phyloP scores from a whole-genome alignment of 495 filamentous ascomycete genomes.

The Trichoderma virens region DNA sequence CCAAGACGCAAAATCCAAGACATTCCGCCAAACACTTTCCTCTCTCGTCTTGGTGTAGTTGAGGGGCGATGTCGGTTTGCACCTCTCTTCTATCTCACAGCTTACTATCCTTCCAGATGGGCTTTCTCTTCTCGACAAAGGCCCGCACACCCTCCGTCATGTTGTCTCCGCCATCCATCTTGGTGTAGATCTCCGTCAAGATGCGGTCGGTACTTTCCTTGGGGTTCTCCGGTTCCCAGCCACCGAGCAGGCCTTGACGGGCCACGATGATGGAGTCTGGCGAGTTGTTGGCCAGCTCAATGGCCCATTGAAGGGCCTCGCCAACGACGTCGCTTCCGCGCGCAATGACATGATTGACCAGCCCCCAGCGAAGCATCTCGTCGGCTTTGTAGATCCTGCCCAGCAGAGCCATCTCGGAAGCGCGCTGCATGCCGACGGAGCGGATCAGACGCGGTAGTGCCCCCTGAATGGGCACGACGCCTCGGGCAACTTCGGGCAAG shows the following conservation, averaged over 20 bases:
- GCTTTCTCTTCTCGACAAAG: constrained; percentile 72
- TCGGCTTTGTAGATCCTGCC: constrained; percentile 53
- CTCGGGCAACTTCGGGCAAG: constrained; percentile 64
- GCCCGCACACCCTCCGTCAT: constrained; percentile 68
- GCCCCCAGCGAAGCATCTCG: constrained; percentile 61
- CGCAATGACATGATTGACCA: constrained; percentile 65
- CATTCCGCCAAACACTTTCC: neutral
- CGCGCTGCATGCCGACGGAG: constrained; percentile 59
- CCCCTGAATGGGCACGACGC: constrained; percentile 66
- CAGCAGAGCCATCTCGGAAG: constrained; percentile 67
- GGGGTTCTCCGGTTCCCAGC: constrained; percentile 54
- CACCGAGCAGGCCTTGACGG: constrained; percentile 56
- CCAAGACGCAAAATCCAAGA: neutral
- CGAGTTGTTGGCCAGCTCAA: constrained; percentile 51
- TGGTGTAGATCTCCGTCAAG: constrained; percentile 49
- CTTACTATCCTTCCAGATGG: constrained; percentile 67
- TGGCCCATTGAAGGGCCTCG: constrained; percentile 46
- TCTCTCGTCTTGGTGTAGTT: neutral
- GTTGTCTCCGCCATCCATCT: constrained; percentile 61
- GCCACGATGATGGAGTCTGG: constrained; percentile 69
- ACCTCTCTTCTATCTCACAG: constrained; percentile 50
- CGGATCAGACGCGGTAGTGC: constrained; percentile 65
- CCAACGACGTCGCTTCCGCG: constrained; percentile 38
- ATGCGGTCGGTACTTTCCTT: constrained; percentile 54
- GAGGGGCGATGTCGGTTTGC: too few species aligned